These are phyloP conservation scores for Neurospora sp. DNA, from an alignment of 495 filamentous ascomycete species.

Conservation along the genomic window DNA sequence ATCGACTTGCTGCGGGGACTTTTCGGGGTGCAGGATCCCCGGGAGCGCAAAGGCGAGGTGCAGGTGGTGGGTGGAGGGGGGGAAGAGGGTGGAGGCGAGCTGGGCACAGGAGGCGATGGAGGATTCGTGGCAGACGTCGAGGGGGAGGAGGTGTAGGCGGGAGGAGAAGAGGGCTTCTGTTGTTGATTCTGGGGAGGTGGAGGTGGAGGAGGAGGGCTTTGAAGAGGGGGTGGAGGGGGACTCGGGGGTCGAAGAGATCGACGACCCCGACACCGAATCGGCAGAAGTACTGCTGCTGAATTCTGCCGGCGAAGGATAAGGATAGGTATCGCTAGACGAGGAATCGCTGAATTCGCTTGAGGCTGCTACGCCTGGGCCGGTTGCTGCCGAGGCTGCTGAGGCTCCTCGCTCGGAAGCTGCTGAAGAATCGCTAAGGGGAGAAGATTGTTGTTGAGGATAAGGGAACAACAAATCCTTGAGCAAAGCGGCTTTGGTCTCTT, in stretches of 20 bases:
- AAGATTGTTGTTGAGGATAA: conserved; percentile 14
- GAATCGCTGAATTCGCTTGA: background rate
- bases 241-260: background rate
- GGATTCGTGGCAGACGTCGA: conserved; percentile 38
- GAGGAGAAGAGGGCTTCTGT: conserved; percentile 1
- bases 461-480: conserved; percentile 33
- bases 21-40: conserved; percentile 67
- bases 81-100: conserved; percentile 34
- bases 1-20: conserved; percentile 54
- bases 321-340: background rate
- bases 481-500: conserved; percentile 39
- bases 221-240: too few species aligned
- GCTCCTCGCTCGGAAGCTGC: background rate
- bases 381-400: background rate
- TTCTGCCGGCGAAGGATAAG: background rate
- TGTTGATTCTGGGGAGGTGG: conserved; percentile 8
- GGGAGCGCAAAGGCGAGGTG: conserved; percentile 63
- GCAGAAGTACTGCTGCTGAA: background rate
- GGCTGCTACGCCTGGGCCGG: background rate
- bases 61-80: conserved; percentile 41
- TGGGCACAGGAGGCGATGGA: conserved; percentile 36
- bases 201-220: conserved; percentile 10
- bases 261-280: background rate
- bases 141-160: conserved; percentile 17
- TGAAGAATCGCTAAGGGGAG: background rate